Evolutionary conservation across 495 filamentous ascomycete genomes (phyloP).

Genomic region (Alectoria sarmentosa): DNA sequence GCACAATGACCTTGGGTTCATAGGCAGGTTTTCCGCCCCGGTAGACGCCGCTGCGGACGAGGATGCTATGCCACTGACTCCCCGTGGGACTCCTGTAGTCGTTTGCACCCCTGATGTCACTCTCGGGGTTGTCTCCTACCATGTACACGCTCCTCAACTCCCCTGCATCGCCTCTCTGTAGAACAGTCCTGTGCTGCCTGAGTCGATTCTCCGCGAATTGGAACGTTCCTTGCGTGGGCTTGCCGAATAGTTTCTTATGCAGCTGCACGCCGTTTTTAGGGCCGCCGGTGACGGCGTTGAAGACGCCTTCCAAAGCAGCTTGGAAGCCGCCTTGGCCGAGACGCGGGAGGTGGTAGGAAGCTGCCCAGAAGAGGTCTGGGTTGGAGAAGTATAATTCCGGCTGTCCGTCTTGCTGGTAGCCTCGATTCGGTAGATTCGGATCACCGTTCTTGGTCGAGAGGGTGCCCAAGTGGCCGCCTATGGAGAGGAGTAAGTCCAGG

Average conservation of each 20-base stretch:
- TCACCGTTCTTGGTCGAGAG: conserved; percentile 53
- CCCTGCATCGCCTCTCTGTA: neutral
- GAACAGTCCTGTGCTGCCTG: conserved; percentile 43
- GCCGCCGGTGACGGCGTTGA: conserved; percentile 64
- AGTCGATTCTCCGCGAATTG: conserved; percentile 74
- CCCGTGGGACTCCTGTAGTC: conserved; percentile 55
- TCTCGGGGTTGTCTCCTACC: conserved; percentile 96
- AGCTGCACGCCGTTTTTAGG: conserved; percentile 48
- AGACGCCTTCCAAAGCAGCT: conserved; percentile 69
- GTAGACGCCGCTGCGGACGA: conserved; percentile 83
- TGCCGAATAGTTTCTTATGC: conserved; percentile 66
- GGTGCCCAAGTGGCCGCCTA: conserved; percentile 68
- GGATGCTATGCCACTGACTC: conserved; percentile 68
- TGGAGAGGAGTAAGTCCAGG: conserved; percentile 70
- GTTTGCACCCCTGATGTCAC: conserved; percentile 88
- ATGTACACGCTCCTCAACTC: conserved; percentile 71
- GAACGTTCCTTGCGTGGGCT: conserved; percentile 72
- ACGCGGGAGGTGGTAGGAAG: conserved; percentile 73
- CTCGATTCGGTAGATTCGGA: conserved; percentile 54
- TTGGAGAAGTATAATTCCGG: conserved; percentile 82
- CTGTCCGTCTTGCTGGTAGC: conserved; percentile 72
- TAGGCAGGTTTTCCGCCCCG: conserved; percentile 48
- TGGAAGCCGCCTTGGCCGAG: conserved; percentile 92
- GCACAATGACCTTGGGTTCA: conserved; percentile 52
- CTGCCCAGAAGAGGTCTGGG: conserved; percentile 83